phyloP scores from a whole-genome alignment of 805 yeast species.

The Kazachstania psychrophila region DNA sequence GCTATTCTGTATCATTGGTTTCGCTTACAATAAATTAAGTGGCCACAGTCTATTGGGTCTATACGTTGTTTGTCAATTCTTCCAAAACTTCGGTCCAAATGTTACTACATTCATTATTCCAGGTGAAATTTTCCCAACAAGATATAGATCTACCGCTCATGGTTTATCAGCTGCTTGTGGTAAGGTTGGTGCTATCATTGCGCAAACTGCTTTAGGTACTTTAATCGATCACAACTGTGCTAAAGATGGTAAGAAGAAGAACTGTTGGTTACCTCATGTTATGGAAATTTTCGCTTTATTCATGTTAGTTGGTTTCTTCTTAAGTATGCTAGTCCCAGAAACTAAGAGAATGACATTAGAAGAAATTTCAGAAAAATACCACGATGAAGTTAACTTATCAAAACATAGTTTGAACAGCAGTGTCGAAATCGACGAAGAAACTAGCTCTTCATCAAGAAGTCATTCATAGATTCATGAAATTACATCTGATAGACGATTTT shows the following conservation, averaged over 20 bases:
- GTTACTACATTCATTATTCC: slow-evolving; percentile 85
- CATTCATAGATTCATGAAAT: no score
- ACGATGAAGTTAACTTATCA: slow-evolving; percentile 60
- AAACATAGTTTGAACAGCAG: no score
- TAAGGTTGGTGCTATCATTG: slow-evolving; percentile 88
- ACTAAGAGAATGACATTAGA: slow-evolving; percentile 87
- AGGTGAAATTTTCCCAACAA: slow-evolving; percentile 87
- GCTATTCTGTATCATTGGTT: slow-evolving; percentile 72
- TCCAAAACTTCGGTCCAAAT: slow-evolving; percentile 90
- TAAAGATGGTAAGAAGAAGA: slow-evolving; percentile 34
- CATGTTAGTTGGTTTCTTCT: slow-evolving; percentile 70
- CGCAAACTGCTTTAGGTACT: slow-evolving; percentile 81
- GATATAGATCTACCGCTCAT: slow-evolving; percentile 92
- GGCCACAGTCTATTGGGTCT: slow-evolving; percentile 64
- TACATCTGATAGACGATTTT: no score
- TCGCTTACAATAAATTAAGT: slow-evolving; percentile 63
- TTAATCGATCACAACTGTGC: slow-evolving; percentile 72
- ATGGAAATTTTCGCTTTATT: slow-evolving; percentile 90
- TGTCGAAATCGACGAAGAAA: no score
- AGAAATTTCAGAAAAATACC: slow-evolving; percentile 69
- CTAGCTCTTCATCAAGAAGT: no score
- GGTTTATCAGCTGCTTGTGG: slow-evolving; percentile 92
- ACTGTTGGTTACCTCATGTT: slow-evolving; percentile 84
- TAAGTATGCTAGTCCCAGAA: slow-evolving; percentile 70
- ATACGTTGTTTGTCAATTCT: slow-evolving; percentile 74